Base-by-base conservation (phyloP, 2,329 filamentous ascomycete species). In the Metarhizium anisopliae region DNA sequence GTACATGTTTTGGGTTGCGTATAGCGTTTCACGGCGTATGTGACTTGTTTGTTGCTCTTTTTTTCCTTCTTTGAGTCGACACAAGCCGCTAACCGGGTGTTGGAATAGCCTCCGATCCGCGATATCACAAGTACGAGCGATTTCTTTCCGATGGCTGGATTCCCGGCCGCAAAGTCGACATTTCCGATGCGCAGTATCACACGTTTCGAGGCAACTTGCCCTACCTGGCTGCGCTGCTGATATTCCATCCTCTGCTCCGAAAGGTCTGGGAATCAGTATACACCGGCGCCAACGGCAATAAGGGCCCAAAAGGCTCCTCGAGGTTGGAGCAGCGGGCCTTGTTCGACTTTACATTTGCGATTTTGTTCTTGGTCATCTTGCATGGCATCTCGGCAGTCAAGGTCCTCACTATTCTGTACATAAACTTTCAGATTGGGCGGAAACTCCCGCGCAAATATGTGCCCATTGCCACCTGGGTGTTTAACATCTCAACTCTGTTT, bases 1-100 rank as follows among this genome's bases (percentile, higher is more conserved):
- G 8, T 80, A 85, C 64, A 99, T 99, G 92, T 90, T 96, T 72
- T 95, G 90, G 77, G 78, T 86, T n/a, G 86, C 87, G 10, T 89
- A 91, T 62, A 83, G 89, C 72, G 90, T 95, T 50, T 99, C 94
- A 29, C 82, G 85, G 72, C 81, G 92, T 92, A 72, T 56, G 78
- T 76, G n/a, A 16, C 4, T 29, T 8, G 18, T 6, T 45, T 47
- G 13, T 3, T 38, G 47, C 49, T 25, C 30, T 16, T 14, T 25
- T 30, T 13, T 43, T 13, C 61, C n/a, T 42, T 6, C 6, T 6
- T 20, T 18, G 3, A 11, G 67, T 4, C 11, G 58, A 70, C 54
- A 29, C 11, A 38, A 51, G 40, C 14, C 35, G 55, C 56, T 42
- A 40, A 32, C 10, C 10, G n/a, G n/a, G 51, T 18, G n/a, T 8